phyloP scores from a whole-genome alignment of 257 asterid species.

The Verbascum thapsus region DNA sequence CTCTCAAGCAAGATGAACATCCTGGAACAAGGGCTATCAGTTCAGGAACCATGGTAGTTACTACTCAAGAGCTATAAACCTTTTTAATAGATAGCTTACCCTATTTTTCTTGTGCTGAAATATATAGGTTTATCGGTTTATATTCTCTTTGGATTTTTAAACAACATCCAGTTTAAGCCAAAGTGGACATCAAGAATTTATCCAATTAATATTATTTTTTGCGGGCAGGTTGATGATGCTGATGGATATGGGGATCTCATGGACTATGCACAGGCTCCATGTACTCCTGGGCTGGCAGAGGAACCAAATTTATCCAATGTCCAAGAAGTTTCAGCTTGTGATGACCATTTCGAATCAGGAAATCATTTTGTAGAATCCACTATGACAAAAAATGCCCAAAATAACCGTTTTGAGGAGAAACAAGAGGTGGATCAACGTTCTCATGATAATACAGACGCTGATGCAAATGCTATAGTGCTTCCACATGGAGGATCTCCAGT shows the following conservation, averaged over 20 bases:
- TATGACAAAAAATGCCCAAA: constrained; percentile 40
- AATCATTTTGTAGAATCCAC: constrained; percentile 49
- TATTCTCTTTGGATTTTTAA: constrained; percentile 2
- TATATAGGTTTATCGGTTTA: constrained; percentile 4
- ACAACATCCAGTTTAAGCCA: neutral
- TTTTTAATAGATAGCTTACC: constrained; percentile 11
- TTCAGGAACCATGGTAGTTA: constrained; percentile 55
- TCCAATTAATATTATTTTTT: constrained; percentile 18
- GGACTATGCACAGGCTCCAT: constrained; percentile 91
- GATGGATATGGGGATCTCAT: constrained; percentile 52
- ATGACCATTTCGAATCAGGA: constrained; percentile 78
- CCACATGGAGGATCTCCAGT: constrained; percentile 37
- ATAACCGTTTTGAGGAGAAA: constrained; percentile 34
- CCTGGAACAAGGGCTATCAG: constrained; percentile 44
- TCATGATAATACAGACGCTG: constrained; percentile 41
- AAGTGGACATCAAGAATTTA: constrained; percentile 9
- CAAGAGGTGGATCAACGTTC: constrained; percentile 41
- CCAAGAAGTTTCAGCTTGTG: constrained; percentile 82
- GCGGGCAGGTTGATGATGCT: constrained; percentile 53
- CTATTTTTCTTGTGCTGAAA: neutral
- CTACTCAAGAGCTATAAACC: constrained; percentile 28
- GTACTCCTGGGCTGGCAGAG: constrained; percentile 88
- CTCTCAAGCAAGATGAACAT: constrained; percentile 59
- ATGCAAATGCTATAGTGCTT: constrained; percentile 33
- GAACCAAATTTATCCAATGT: constrained; percentile 74